A percentile compares a stretch with the other conserved stretches of the same genome.
Evolutionary conservation across 2,329 filamentous ascomycete species (phyloP).

Genomic region (Ramichloridium luteum): DNA sequence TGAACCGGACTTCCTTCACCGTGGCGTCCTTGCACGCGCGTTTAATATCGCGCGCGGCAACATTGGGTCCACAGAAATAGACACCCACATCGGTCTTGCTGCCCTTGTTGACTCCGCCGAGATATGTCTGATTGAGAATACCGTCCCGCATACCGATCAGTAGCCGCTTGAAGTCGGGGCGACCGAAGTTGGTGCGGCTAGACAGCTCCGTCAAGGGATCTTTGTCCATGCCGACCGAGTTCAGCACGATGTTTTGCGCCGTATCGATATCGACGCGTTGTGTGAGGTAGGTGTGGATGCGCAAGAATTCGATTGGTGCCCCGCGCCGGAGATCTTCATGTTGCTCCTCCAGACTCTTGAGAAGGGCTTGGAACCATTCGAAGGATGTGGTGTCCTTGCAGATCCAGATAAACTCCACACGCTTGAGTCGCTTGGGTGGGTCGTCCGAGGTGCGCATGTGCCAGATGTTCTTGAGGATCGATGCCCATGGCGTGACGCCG

Average conservation of each 20-base stretch:
- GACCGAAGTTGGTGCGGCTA: slow-evolving; percentile 83
- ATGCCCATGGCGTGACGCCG: slow-evolving; percentile 75
- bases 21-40: slow-evolving; percentile 63
- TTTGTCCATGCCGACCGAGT: slow-evolving; percentile 75
- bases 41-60: slow-evolving; percentile 69
- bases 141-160: slow-evolving; percentile 79
- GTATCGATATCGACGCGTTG: slow-evolving; percentile 87
- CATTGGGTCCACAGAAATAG: slow-evolving; percentile 90
- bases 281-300: slow-evolving; percentile 96
- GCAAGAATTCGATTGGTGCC: slow-evolving; percentile 68
- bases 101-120: slow-evolving; percentile 59
- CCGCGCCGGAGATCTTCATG: slow-evolving; percentile 50
- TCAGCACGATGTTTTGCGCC: slow-evolving; percentile 91
- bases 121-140: slow-evolving; percentile 72
- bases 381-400: slow-evolving; percentile 93
- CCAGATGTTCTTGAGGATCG: slow-evolving; percentile 95
- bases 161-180: slow-evolving; percentile 74
- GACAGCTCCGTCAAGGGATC: slow-evolving; percentile 90
- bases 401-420: slow-evolving; percentile 98
- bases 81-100: slow-evolving; percentile 78
- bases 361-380: slow-evolving; percentile 95
- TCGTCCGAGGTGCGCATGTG: slow-evolving; percentile 84
- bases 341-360: slow-evolving; percentile 82
- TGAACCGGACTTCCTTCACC: slow-evolving; percentile 72
- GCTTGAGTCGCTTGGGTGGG: slow-evolving; percentile 74